Evolutionary conservation across 306 rosid species (phyloP).

Genomic region (Dryas drummondii): DNA sequence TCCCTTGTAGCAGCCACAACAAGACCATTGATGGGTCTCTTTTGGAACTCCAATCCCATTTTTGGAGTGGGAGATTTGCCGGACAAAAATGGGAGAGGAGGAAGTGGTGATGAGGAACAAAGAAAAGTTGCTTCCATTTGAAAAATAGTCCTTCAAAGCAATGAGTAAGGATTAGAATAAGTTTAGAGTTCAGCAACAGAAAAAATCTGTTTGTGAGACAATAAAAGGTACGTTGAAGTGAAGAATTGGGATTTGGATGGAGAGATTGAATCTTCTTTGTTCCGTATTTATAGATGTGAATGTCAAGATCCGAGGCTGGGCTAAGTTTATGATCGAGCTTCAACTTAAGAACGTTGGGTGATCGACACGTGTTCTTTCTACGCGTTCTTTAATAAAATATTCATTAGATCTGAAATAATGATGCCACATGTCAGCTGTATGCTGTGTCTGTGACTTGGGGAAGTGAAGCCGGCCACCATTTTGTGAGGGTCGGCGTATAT

Average conservation of each 20-base stretch:
- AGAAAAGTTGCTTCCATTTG: conserved; percentile 12
- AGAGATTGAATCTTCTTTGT: background rate
- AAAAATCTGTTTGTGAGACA: too few species aligned
- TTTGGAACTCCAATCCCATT: background rate
- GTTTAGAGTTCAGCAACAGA: too few species aligned
- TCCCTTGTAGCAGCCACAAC: background rate
- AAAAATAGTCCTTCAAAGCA: too few species aligned
- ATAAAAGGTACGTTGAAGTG: too few species aligned
- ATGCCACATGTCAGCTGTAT: background rate
- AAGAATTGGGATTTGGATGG: background rate
- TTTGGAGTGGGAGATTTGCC: background rate
- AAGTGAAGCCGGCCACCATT: background rate
- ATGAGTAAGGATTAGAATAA: too few species aligned
- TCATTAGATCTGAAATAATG: background rate
- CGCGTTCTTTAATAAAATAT: background rate
- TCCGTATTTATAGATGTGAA: background rate
- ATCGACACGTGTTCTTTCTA: conserved; percentile 13
- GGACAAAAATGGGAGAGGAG: background rate
- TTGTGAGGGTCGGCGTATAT: background rate
- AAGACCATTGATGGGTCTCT: too few species aligned
- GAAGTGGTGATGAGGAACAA: background rate
- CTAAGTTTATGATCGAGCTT: too few species aligned
- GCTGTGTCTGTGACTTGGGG: background rate
- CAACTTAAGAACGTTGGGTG: background rate
- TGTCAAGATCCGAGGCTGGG: too few species aligned